phyloP scores from a whole-genome alignment of 2,329 filamentous ascomycete genomes.

The Mycosphaerella sp. region DNA sequence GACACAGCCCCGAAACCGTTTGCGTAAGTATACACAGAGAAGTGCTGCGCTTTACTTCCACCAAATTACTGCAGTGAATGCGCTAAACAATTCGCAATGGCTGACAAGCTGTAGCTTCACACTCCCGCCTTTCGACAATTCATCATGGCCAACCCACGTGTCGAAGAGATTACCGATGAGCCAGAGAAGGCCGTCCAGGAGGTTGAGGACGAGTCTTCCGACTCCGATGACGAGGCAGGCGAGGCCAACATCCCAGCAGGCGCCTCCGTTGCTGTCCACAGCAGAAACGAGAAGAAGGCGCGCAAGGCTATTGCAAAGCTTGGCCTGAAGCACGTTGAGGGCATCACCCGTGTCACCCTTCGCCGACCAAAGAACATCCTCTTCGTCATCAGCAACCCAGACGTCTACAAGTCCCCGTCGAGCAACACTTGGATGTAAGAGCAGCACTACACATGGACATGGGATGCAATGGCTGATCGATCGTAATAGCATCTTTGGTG shows the following conservation, averaged over 20 bases:
- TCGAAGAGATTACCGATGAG: constrained; percentile 94
- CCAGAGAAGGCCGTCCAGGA: constrained; percentile 56
- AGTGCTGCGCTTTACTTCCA: not conserved
- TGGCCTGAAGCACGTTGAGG: constrained; percentile 89
- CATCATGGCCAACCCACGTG: constrained; percentile 87
- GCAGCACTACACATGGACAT: constrained; percentile 4
- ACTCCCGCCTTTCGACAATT: constrained; percentile 6
- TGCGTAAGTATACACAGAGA: not conserved
- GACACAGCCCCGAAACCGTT: not conserved
- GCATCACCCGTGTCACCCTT: constrained; percentile 96
- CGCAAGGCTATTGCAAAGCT: constrained; percentile 99
- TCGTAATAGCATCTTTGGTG: constrained; percentile 79
- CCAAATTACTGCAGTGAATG: not conserved
- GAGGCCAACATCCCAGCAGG: constrained; percentile 70
- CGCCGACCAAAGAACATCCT: constrained; percentile 99
- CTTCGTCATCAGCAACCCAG: constrained; percentile 99
- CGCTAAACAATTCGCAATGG: not conserved
- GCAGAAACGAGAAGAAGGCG: constrained; percentile 99
- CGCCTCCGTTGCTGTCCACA: constrained; percentile 86
- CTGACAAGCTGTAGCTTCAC: constrained; percentile 5
- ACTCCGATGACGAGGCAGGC: constrained; percentile 63
- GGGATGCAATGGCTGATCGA: constrained; percentile 4
- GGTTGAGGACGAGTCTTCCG: constrained; percentile 65
- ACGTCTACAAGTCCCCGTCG: constrained; percentile 98
- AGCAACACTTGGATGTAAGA: constrained; percentile 98